Base-by-base conservation (phyloP, 1,284 basidiomycete genomes). In the Rhodotorula sp. region DNA sequence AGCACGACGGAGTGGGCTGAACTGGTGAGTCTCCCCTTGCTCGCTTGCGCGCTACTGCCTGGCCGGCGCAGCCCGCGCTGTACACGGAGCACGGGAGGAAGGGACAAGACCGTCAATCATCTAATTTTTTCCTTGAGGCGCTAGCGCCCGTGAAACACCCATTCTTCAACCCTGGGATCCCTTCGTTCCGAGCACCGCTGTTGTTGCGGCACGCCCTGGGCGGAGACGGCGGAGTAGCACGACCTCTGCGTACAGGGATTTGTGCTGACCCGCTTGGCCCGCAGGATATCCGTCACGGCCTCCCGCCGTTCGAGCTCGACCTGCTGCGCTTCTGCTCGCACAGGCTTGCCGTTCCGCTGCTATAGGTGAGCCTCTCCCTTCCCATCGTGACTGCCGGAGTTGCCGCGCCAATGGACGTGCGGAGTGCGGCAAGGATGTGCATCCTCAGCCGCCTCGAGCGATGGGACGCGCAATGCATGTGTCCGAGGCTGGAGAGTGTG, bases 111-210 rank as follows among this genome's bases (percentile, higher is more conserved):
- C 66, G 56, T 48, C 56, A 58, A 54, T 22, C 21, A 53, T 61
- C 63, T 57, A 61, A 61, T 67, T 61, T 61, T 67, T 61, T 67
- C 59, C 32, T 60, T 32, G 56, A 66, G 34, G 25, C 61, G 61
- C 37, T 48, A 56, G 54, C 61, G 69, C 57, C 48, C 53, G 41
- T 37, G 59, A 64, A 65, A 4, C 22, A 65, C 65, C n/a, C 39
- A 29, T 62, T n/a, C 68, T 69, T 69, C 64, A 70, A 66, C 64
- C 64, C 64, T 44, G 66, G 69, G 69, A 70, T 63, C 69, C 64
- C 34, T 27, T 41, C n/a, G 7, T 21, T 21, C 5, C 2, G 36
- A 34, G 22, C 2, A 17, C 32, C 21, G 39, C 39, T 15, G 39
- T 39, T 7, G 7, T 7, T 39, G 39, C 39, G 39, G 39, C 9